Percentiles rank a stretch among this genome's conserved stretches.
phyloP scores from a whole-genome alignment of 441 rosid genomes.

The Croton laevigatus region DNA sequence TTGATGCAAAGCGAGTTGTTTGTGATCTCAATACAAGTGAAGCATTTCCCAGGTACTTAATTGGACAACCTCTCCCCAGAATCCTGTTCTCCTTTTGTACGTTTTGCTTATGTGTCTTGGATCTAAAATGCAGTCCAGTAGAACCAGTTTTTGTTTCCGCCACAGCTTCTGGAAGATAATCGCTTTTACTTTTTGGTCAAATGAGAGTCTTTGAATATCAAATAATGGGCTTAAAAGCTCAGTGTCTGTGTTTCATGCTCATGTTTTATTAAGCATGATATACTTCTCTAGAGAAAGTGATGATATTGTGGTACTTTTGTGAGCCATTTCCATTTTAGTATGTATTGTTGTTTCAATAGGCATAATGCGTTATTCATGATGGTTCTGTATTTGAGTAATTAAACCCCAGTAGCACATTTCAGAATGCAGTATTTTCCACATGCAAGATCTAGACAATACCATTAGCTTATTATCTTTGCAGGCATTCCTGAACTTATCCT shows the following conservation, averaged over 20 bases:
- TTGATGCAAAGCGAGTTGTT: slow-evolving; percentile 76
- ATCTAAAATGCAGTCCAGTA: slow-evolving; percentile 72
- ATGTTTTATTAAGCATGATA: neutral
- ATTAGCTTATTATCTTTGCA: slow-evolving; percentile 26
- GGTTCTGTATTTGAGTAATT: neutral
- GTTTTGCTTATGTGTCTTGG: slow-evolving; percentile 44
- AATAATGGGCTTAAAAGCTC: slow-evolving; percentile 2
- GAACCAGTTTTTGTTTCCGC: slow-evolving; percentile 79
- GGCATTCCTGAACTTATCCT: slow-evolving; percentile 40
- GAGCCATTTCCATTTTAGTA: neutral
- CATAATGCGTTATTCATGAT: neutral
- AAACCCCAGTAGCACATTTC: neutral
- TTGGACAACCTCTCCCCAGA: neutral
- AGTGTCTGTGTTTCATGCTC: neutral
- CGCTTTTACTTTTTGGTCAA: slow-evolving; percentile 8
- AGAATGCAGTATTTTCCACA: neutral
- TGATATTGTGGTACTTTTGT: neutral
- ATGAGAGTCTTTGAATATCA: neutral
- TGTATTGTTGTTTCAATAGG: neutral
- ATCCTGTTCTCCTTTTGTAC: slow-evolving; percentile 9
- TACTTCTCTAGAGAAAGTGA: neutral
- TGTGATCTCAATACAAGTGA: slow-evolving; percentile 64
- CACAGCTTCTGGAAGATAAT: slow-evolving; percentile 57
- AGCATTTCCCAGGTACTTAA: slow-evolving; percentile 55
- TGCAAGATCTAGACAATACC: slow-evolving; percentile 14